Conservation (phyloP, 2,329 filamentous ascomycete species). For the Helotiales sp. region DNA sequence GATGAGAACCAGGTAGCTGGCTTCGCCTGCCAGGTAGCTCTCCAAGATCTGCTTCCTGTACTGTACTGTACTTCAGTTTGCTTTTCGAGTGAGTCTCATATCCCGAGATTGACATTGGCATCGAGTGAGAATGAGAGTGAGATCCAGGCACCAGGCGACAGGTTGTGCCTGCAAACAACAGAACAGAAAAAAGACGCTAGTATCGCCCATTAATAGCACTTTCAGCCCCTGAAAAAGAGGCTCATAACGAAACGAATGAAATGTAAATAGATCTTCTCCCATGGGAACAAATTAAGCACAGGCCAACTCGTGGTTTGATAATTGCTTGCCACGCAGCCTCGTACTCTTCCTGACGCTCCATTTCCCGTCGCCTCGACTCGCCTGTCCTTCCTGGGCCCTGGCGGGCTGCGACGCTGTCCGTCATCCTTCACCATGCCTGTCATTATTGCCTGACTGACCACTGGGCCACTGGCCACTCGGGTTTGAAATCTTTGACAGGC, state of each 20-base stretch:
- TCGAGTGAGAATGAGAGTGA: not conserved
- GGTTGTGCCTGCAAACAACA: not conserved
- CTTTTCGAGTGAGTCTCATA: not conserved
- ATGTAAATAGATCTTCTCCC: not conserved
- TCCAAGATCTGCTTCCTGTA: conserved; percentile 7
- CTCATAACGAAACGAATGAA: conserved; percentile 1
- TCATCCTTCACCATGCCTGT: not conserved
- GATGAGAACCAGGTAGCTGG: conserved; percentile 23
- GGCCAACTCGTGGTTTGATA: conserved; percentile 20
- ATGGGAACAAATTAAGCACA: conserved; percentile 28
- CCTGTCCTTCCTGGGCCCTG: conserved; percentile 18
- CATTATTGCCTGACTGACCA: not conserved
- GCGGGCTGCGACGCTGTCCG: conserved; percentile 16
- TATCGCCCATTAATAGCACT: not conserved
- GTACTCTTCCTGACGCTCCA: conserved; percentile 25
- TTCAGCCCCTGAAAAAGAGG: conserved; percentile 11
- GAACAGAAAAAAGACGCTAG: not conserved
- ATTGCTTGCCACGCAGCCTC: conserved; percentile 24
- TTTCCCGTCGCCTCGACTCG: not conserved
- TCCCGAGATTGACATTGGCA: not conserved
- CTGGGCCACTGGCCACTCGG: conserved; percentile 32
- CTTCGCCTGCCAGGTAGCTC: too few species aligned
- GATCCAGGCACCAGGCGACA: not conserved
- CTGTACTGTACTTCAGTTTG: not conserved
- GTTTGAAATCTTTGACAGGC: conserved; percentile 35